Evolutionary conservation across 2,329 filamentous ascomycete species (phyloP), one percentile per base, ranked within the genome.

Genomic region (Diplodia sapinea): DNA sequence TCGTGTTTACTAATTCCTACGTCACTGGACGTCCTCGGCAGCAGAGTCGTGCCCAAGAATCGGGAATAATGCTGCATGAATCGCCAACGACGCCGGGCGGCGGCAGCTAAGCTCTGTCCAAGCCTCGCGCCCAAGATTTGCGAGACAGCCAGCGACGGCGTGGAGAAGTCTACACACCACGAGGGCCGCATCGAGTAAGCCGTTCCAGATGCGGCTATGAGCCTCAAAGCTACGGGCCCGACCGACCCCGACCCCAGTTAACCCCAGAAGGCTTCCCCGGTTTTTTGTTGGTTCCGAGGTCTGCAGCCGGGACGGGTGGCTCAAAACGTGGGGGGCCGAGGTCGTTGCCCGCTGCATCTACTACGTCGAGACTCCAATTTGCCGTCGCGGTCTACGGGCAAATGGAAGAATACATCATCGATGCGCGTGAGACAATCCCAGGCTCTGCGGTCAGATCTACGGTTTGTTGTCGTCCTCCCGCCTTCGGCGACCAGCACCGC

Each of bases 81-180:
- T 59, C 55, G 55, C 55, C 31, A 38, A 43, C n/a, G 17, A n/a
- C 57, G 43, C 57, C 23, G 36, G 6, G 57, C 57, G 26, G 40
- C 57, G 57, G 43, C 29, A 29, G 57, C 57, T 36, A 62, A 62
- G 57, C 56, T 61, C 33, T 9, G 23, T 40, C 31, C 56, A 62
- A 62, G 57, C 57, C 36, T 62, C 57, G 40, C 17, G 36, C 43
- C 29, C 40, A 43, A 62, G 49, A n/a, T 33, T 20, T 62, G 47
- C 50, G 40, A 20, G 23, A 50, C 47, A 20, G 11, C 15, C 26
- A 29, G 57, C 43, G 26, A 51, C 59, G 59, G 47, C 59, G 47
- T 31, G 29, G n/a, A 26, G 15, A 17, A 38, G 59, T 17, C n/a
- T 12, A 7, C 31, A 13, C 57, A n/a, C 40, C 29, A 26, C 15